Percentiles rank a stretch among this genome's conserved stretches.
phyloP scores from a whole-genome alignment of 2,329 filamentous ascomycete species.

The Monilinia fructigena region DNA sequence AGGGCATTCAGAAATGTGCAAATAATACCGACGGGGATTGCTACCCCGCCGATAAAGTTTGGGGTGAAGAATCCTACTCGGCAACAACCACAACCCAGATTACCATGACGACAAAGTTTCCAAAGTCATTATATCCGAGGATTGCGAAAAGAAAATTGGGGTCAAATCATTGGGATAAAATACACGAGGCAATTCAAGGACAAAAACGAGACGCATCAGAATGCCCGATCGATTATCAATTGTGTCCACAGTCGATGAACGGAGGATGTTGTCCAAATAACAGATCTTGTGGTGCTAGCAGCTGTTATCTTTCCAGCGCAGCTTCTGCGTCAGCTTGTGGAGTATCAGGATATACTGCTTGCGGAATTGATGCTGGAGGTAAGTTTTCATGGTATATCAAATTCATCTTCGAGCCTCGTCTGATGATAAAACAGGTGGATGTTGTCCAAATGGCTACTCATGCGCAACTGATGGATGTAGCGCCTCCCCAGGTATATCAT shows the following conservation, averaged over 20 bases:
- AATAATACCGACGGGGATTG: background rate
- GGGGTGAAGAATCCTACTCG: constrained; percentile 9
- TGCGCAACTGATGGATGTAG: constrained; percentile 49
- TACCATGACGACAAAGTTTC: constrained; percentile 26
- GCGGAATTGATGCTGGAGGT: constrained; percentile 37
- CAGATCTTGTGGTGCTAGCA: constrained; percentile 48
- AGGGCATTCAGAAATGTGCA: background rate
- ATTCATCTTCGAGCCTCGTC: background rate
- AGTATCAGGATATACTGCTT: constrained; percentile 32
- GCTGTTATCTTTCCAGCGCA: constrained; percentile 43
- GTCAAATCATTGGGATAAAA: constrained; percentile 34
- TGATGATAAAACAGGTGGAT: constrained; percentile 34
- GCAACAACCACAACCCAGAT: constrained; percentile 19
- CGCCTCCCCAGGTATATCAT: constrained; percentile 46
- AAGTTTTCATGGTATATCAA: constrained; percentile 27
- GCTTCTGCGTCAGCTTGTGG: constrained; percentile 34
- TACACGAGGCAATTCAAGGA: constrained; percentile 37
- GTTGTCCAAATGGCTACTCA: constrained; percentile 46
- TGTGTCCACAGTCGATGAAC: constrained; percentile 36
- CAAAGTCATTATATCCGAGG: constrained; percentile 33
- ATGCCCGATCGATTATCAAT: constrained; percentile 34
- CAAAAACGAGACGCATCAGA: constrained; percentile 34
- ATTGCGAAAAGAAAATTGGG: constrained; percentile 34
- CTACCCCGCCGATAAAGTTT: constrained; percentile 11
- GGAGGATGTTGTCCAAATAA: constrained; percentile 44